phyloP scores from a whole-genome alignment of 495 filamentous ascomycete species.

The Trichoderma orchidacearum region DNA sequence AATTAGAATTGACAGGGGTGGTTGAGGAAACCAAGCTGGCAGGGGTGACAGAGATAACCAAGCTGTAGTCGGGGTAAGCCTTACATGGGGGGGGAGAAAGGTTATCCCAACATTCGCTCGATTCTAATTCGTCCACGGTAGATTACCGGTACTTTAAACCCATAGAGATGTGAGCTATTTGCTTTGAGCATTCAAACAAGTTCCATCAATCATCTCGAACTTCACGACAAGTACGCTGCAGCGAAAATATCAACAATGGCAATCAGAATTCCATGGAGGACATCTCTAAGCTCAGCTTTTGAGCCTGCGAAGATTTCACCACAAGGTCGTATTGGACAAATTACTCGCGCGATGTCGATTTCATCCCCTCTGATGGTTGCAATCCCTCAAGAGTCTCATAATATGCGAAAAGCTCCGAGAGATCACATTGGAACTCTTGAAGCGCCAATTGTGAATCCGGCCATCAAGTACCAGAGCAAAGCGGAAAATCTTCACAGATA shows the following conservation, averaged over 20 bases:
- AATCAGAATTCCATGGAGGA: slow-evolving; percentile 51
- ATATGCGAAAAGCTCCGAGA: slow-evolving; percentile 53
- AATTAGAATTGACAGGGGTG: no score
- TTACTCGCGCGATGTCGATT: slow-evolving; percentile 41
- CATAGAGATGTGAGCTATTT: background rate
- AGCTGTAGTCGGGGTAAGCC: no score
- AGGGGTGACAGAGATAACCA: no score
- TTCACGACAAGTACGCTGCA: slow-evolving; percentile 8
- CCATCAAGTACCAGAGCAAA: slow-evolving; percentile 81
- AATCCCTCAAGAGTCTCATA: slow-evolving; percentile 45
- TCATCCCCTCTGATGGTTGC: slow-evolving; percentile 34
- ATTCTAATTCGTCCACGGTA: no score
- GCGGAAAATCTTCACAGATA: slow-evolving; percentile 79
- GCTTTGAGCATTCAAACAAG: background rate
- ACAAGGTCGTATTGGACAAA: background rate
- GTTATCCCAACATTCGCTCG: no score
- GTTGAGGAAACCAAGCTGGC: no score
- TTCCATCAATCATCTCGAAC: slow-evolving; percentile 10
- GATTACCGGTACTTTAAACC: background rate
- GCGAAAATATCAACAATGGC: slow-evolving; percentile 30
- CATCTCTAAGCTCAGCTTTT: slow-evolving; percentile 46
- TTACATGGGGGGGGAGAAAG: no score
- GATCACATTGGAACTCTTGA: slow-evolving; percentile 42
- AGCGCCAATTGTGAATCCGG: slow-evolving; percentile 75
- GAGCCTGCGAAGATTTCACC: slow-evolving; percentile 33